A percentile compares a stretch with the other conserved stretches of the same genome.
Conservation (phyloP, 495 filamentous ascomycete genomes). For the Chaetomidium leptoderma region DNA sequence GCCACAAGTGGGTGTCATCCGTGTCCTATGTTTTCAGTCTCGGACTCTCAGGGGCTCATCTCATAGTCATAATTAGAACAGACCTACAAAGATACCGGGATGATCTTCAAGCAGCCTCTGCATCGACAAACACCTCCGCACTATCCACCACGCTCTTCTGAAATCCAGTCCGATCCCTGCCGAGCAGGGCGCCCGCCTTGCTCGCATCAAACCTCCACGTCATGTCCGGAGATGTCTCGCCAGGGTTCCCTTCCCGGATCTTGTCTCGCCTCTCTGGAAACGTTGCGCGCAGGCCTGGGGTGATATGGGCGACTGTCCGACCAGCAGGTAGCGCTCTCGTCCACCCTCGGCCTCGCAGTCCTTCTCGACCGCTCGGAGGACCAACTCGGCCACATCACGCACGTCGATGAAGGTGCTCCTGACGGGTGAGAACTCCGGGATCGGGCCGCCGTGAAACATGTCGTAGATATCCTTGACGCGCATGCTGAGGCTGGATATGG, state of each 20-base stretch:
- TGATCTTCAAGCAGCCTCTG: not conserved
- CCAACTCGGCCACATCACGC: slow-evolving; percentile 35
- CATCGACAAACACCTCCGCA: slow-evolving; percentile 21
- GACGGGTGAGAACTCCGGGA: slow-evolving; percentile 27
- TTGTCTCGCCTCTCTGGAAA: slow-evolving; percentile 30
- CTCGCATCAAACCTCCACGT: slow-evolving; percentile 24
- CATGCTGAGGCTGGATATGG: slow-evolving; percentile 25
- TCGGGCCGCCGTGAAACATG: slow-evolving; percentile 26
- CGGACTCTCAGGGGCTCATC: not conserved
- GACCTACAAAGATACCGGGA: no score
- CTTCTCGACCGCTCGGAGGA: slow-evolving; percentile 27
- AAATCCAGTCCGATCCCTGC: slow-evolving; percentile 34
- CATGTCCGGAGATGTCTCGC: slow-evolving; percentile 19
- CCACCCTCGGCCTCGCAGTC: slow-evolving; percentile 15
- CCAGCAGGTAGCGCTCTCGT: slow-evolving; percentile 29
- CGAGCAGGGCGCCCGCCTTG: slow-evolving; percentile 29
- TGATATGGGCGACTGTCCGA: slow-evolving; percentile 18
- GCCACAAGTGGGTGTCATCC: no score
- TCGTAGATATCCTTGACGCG: slow-evolving; percentile 28
- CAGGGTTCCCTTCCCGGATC: slow-evolving; percentile 31
- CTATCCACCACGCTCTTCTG: slow-evolving; percentile 34
- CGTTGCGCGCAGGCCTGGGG: slow-evolving; percentile 28
- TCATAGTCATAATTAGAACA: no score
- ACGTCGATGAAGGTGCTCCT: slow-evolving; percentile 33
- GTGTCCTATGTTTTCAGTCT: no score